Conservation (phyloP, 148 eudicot genomes). For the Fagopyrum homotropicum region DNA sequence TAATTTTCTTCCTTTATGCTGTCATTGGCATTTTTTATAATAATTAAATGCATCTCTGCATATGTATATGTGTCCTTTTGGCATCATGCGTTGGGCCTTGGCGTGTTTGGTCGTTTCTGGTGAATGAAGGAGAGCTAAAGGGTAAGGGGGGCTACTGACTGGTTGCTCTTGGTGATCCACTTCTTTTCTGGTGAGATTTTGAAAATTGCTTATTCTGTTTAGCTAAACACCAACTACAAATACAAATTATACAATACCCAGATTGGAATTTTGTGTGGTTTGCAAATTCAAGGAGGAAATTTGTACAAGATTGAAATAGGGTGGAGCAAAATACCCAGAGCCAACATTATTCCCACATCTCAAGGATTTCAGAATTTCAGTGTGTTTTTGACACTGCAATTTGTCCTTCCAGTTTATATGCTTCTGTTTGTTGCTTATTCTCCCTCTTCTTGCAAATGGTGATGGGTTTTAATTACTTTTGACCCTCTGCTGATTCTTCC, state of each 20-base stretch:
- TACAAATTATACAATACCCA: slow-evolving; percentile 16
- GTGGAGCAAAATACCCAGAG: slow-evolving; percentile 29
- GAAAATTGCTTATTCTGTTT: background rate
- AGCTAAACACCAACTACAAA: slow-evolving; percentile 24
- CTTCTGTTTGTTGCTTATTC: slow-evolving; percentile 21
- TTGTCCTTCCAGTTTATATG: slow-evolving; percentile 7
- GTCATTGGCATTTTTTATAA: background rate
- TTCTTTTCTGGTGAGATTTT: slow-evolving; percentile 13
- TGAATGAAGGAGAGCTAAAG: slow-evolving; percentile 12
- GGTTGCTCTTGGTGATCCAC: slow-evolving; percentile 15
- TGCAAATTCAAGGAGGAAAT: slow-evolving; percentile 11
- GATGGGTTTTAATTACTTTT: slow-evolving; percentile 16
- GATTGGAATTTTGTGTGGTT: slow-evolving; percentile 45
- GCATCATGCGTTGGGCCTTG: slow-evolving; percentile 40
- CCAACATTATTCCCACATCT: slow-evolving; percentile 37
- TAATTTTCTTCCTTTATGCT: background rate
- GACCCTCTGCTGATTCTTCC: slow-evolving; percentile 12
- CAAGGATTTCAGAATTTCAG: slow-evolving; percentile 50
- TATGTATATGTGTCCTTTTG: slow-evolving; percentile 38
- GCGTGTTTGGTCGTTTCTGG: slow-evolving; percentile 50
- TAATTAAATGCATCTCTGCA: slow-evolving; percentile 13
- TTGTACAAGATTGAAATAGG: background rate
- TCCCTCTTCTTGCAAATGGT: slow-evolving; percentile 9
- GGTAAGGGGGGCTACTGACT: slow-evolving; percentile 1
- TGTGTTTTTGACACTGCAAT: slow-evolving; percentile 18